Conservation (phyloP, 352 stramenopile genomes). For the Globisporangium nagaii region DNA sequence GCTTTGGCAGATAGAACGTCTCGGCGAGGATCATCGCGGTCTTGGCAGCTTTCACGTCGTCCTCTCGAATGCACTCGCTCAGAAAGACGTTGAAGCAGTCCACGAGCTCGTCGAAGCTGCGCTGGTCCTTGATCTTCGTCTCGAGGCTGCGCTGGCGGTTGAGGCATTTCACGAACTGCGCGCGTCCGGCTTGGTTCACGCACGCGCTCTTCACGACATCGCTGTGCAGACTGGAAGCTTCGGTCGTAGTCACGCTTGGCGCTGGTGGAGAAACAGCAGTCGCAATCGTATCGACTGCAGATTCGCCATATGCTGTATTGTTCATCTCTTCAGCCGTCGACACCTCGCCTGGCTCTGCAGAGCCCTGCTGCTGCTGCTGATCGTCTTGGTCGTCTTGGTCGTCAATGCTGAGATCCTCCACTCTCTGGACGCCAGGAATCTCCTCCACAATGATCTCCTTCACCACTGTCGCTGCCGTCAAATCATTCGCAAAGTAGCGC, state of each 20-base stretch:
- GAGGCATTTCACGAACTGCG: slow-evolving; percentile 75
- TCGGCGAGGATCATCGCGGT: slow-evolving; percentile 85
- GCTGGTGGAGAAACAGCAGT: not conserved
- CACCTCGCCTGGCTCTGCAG: not conserved
- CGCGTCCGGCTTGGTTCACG: slow-evolving; percentile 31
- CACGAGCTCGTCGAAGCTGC: slow-evolving; percentile 57
- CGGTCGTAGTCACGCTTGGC: not conserved
- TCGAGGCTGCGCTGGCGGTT: slow-evolving; percentile 79
- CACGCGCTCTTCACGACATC: slow-evolving; percentile 21
- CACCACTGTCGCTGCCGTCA: not conserved
- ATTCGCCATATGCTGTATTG: not conserved
- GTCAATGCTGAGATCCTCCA: too few relatives aligned
- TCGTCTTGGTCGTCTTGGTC: too few relatives aligned
- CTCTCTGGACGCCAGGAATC: too few relatives aligned
- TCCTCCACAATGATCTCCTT: not conserved
- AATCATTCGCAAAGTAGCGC: slow-evolving; percentile 41
- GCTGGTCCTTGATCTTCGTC: slow-evolving; percentile 57
- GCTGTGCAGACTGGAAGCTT: not conserved
- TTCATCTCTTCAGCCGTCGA: too few relatives aligned
- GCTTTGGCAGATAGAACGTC: slow-evolving; percentile 60
- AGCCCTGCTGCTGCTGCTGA: not conserved
- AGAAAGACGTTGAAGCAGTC: slow-evolving; percentile 71
- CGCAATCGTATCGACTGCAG: not conserved
- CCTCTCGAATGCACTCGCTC: slow-evolving; percentile 63
- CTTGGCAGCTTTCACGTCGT: slow-evolving; percentile 82